Conservation (phyloP, 108 stramenopile species). For the Ochromonas danica region DNA sequence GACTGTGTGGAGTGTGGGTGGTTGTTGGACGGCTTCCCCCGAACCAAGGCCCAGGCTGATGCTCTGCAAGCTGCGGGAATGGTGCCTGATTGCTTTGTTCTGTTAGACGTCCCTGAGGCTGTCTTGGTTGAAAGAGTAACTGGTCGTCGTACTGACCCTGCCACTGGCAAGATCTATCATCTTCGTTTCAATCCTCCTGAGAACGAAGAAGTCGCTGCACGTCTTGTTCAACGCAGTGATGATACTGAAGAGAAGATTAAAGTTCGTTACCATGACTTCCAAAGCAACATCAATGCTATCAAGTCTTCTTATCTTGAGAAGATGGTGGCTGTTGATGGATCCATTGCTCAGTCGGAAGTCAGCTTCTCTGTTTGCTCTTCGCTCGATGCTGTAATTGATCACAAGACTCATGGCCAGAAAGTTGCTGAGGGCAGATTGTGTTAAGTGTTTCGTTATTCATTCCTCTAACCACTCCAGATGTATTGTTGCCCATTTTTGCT, state of each 20-base stretch:
- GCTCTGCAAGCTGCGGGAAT: constrained; percentile 75
- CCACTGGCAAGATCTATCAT: constrained; percentile 93
- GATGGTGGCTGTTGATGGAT: constrained; percentile 42
- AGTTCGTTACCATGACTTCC: constrained; percentile 81
- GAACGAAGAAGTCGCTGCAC: constrained; percentile 61
- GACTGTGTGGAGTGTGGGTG: constrained; percentile 83
- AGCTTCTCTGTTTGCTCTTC: not conserved
- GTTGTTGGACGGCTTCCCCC: constrained; percentile 96
- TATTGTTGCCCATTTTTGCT: too few species aligned
- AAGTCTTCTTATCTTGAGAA: constrained; percentile 47
- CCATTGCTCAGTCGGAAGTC: not conserved
- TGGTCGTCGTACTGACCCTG: constrained; percentile 90
- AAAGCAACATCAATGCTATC: constrained; percentile 64
- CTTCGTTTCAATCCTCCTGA: constrained; percentile 78
- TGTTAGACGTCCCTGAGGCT: constrained; percentile 87
- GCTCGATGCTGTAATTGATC: not conserved
- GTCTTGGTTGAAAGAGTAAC: constrained; percentile 87
- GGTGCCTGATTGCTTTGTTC: constrained; percentile 78
- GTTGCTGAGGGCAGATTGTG: too few species aligned
- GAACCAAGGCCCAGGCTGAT: constrained; percentile 78
- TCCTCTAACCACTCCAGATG: too few species aligned
- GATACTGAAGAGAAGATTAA: constrained; percentile 94
- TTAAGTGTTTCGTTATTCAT: too few species aligned
- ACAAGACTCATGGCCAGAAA: too few species aligned
- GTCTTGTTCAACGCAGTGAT: constrained; percentile 81